Conservation (phyloP, 345 rosid species). For the Eucalyptus curtisii region DNA sequence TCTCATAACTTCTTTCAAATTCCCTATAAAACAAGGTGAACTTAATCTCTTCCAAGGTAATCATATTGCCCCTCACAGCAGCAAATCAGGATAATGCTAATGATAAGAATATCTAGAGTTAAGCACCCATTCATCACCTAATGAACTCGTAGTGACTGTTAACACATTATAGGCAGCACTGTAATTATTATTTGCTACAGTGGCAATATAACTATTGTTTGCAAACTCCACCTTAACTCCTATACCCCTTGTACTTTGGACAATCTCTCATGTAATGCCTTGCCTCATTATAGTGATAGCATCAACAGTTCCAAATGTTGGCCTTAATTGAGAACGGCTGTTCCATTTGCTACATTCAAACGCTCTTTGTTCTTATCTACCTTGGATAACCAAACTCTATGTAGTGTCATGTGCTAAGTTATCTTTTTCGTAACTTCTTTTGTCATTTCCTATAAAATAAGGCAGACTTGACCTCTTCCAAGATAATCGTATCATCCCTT, state of each 20-base stretch:
- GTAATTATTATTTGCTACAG: not conserved
- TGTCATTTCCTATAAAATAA: rapidly evolving
- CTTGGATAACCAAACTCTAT: not conserved
- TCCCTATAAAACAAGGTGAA: too few species aligned
- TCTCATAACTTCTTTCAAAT: too few species aligned
- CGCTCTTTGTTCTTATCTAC: not conserved
- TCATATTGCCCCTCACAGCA: too few species aligned
- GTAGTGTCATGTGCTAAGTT: not conserved
- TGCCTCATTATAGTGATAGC: too few species aligned
- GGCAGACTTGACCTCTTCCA: not conserved
- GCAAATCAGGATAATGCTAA: too few species aligned
- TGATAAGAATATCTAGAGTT: not conserved
- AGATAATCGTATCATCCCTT: not conserved
- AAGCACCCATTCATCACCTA: not conserved
- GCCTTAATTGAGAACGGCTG: not conserved
- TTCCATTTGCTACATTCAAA: not conserved
- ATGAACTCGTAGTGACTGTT: not conserved
- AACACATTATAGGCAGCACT: not conserved
- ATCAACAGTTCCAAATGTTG: not conserved
- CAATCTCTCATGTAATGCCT: not conserved
- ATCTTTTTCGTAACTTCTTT: not conserved
- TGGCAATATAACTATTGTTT: not conserved
- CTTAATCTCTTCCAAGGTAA: too few species aligned
- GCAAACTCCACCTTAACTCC: not conserved
- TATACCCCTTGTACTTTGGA: not conserved